Base-by-base conservation (phyloP, 306 rosid species). In the Bauhinia variegata region DNA sequence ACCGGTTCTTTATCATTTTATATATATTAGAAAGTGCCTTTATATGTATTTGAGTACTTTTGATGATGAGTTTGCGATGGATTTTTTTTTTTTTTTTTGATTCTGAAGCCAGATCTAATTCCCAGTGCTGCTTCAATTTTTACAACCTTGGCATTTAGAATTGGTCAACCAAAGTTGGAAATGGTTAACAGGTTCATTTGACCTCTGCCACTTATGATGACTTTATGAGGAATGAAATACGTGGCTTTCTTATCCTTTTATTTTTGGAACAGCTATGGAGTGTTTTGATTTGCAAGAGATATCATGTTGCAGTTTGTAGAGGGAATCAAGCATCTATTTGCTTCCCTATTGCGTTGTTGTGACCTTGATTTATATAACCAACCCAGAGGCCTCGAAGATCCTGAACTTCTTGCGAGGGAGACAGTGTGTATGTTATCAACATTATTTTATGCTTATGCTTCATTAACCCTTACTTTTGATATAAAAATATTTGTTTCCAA, bases 381-480 rank as follows among this genome's bases (percentile, higher is more conserved):
- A 80, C 56, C 96, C 5, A 80, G 83, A 68, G 97, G 97, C 54
- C 91, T 92, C 59, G 92, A 84, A 46, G 97, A 92, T 75, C 96
- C 97, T 5, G 97, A 87, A 76, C 72, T 85, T 65, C 87, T 92
- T 52, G 95, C 97, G 5, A 85, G 96, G 76, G 96, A 87, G 90
- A 92, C 97, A 44, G 95, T 92, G 73, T 92, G 97, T 92, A 92
- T 64, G 96, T 49, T 36, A 31, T 77, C 58, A 23, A 62, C 61
- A 44, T 41, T 77, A 30, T 30, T 58, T 56, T 16, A 31, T 56
- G 59, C 54, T 54, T 60, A 0, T n/a, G 33, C 48, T 55, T 1
- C 28, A 23, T 23, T 23, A 23, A 23, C 28, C n/a, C 28, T 23
- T 23, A 23, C 28, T 23, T 23, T 2, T 23, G n/a, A n/a, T n/a